These are phyloP conservation scores for Hamamelis virginiana DNA, from an alignment of 164 flowering plant genomes.

Conservation along the genomic window DNA sequence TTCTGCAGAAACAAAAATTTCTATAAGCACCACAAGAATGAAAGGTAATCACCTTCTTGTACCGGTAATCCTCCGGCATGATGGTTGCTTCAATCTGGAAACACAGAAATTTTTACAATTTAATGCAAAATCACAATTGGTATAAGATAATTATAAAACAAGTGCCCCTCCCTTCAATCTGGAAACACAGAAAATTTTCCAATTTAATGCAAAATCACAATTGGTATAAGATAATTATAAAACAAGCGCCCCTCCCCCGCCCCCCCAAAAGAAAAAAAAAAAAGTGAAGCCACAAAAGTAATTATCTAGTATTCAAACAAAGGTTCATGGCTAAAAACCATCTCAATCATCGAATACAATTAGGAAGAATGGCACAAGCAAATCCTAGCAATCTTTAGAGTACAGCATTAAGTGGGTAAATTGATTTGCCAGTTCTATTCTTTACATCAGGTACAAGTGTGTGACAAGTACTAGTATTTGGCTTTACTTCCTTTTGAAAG, in stretches of 20 bases:
- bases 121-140: background rate
- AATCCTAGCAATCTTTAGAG: no score
- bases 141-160: background rate
- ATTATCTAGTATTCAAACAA: no score
- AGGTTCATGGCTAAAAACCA: no score
- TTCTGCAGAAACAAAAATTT: background rate
- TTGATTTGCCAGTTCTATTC: no score
- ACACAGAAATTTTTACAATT: background rate
- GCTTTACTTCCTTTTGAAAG: no score
- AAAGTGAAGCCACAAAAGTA: no score
- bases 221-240: background rate
- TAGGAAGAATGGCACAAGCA: no score
- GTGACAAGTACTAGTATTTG: no score
- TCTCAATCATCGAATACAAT: no score
- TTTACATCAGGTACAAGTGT: no score
- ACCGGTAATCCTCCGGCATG: slow-evolving; percentile 85
- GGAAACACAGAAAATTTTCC: slow-evolving; percentile 7
- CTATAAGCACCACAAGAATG: background rate
- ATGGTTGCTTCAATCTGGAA: slow-evolving; percentile 74
- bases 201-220: background rate
- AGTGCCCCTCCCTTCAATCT: slow-evolving; percentile 29
- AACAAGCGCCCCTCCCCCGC: background rate
- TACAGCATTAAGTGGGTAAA: no score
- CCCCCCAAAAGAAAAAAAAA: no score
- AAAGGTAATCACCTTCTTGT: slow-evolving; percentile 60